Conservation (phyloP, 2,329 filamentous ascomycete species). For the Xylariaceae sp. region DNA sequence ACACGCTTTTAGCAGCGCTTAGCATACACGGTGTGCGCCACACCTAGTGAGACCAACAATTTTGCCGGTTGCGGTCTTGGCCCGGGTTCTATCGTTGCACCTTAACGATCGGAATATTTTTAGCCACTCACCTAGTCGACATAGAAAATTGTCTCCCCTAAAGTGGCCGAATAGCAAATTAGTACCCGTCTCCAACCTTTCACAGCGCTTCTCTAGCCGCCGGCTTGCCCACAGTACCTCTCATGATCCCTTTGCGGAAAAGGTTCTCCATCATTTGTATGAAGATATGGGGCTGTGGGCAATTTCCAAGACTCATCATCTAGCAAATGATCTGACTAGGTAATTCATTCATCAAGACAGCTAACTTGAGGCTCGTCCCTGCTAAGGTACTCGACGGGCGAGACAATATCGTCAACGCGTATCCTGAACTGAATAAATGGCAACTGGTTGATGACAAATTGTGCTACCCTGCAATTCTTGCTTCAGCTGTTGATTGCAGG, state of each 20-base stretch:
- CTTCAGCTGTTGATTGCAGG: constrained; percentile 18
- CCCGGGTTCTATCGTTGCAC: constrained; percentile 33
- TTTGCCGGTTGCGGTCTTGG: constrained; percentile 35
- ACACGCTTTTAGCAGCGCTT: constrained; percentile 25
- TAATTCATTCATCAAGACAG: constrained; percentile 2
- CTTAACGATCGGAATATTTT: constrained; percentile 37
- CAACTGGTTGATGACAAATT: constrained; percentile 19
- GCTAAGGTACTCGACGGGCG: not conserved
- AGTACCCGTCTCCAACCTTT: constrained; percentile 43
- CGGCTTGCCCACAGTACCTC: constrained; percentile 33
- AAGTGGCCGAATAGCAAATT: constrained; percentile 35
- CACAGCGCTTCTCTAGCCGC: constrained; percentile 47
- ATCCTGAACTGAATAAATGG: not conserved
- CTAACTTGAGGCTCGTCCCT: not conserved
- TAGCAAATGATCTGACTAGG: not conserved
- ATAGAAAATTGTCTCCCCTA: constrained; percentile 34
- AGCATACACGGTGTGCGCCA: constrained; percentile 16
- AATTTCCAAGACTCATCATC: constrained; percentile 21
- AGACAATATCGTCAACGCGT: not conserved
- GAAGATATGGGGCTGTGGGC: constrained; percentile 24
- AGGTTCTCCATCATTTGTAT: constrained; percentile 31
- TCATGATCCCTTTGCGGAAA: constrained; percentile 31
- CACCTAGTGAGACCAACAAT: constrained; percentile 28
- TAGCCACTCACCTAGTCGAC: constrained; percentile 30
- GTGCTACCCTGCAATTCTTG: constrained; percentile 9